Evolutionary conservation across 345 rosid genomes (phyloP), one percentile per base, ranked within the genome.

Genomic region (Brassica rapa): DNA sequence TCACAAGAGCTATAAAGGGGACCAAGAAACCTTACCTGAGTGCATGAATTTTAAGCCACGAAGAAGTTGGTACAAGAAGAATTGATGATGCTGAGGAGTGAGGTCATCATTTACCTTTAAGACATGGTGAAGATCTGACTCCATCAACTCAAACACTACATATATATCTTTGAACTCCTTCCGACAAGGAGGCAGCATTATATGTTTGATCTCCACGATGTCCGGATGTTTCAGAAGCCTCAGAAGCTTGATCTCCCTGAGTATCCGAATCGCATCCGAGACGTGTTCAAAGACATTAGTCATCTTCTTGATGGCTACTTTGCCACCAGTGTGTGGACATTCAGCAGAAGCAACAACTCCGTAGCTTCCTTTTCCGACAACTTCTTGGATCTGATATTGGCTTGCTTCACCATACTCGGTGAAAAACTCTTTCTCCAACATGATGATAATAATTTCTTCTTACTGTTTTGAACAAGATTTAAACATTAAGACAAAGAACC

Each of bases 51-150:
- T 93, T 24, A 95, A 88, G 84, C 88, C 93, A 75, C 98, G 90
- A 82, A 93, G 98, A 88, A 95, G 96, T 89, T 95, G 99, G 84
- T 95, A 95, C 85, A 93, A 84, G 90, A 95, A 95, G 86, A 93
- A 95, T 59, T 91, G 93, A 86, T 93, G 98, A 81, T 95, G 99
- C 33, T 86, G 91, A 82, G 97, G 96, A 71, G 88, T 87, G 68
- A 95, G 91, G 85, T 95, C 97, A 16, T 91, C 88, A 83, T 95
- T 95, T 80, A 88, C 81, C 87, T 89, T 90, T 35, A 93, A 88
- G 27, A 95, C 99, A 74, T 87, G 93, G 77, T 95, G 96, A 73
- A 95, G 99, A 70, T 93, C 98, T 12, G 99, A 91, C 79, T 95
- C 99, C 99, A 95, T 95, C 91, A 94, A 85, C 82, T 92, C 98